Base-by-base conservation (phyloP, 352 stramenopile species). In the Globisporangium uncinulatum region DNA sequence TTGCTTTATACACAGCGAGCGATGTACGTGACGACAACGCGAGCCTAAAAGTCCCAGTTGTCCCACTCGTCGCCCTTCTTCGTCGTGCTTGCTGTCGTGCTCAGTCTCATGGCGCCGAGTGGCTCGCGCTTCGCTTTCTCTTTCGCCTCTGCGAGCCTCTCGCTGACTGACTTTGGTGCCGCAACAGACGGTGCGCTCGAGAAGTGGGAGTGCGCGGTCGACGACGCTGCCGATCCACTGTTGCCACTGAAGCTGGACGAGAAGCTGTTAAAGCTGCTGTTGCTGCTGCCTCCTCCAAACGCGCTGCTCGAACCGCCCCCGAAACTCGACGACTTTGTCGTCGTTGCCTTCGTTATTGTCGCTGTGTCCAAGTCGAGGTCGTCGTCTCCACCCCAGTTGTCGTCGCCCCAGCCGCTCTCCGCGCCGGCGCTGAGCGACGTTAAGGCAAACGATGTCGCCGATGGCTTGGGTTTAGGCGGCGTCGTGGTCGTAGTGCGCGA, bases 51-150 rank as follows among this genome's bases (percentile, higher is more conserved):
- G 60, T 89, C 76, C 82, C 82, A 92, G 56, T 89, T 86, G 57
- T 83, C 73, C 82, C 82, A 92, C 53, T 92, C 76, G 57, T 92
- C 79, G 21, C 71, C 71, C 60, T 69, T 72, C 58, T 86, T 86
- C 37, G 57, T 62, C n/a, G 58, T 17, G 6, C 42, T 52, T 13
- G 43, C 21, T 1, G 58, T 52, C 15, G 74, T 52, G 45, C 64
- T 57, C 17, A 92, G 65, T 57, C 89, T 92, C 74, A 89, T 87
- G 3, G 82, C 75, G 13, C 70, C 66, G 15, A 80, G 45, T 43
- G 54, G 51, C 53, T 83, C 75, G 47, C 71, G 71, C 56, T 89
- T 89, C 1, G 66, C 62, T 54, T 89, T 89, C 1, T 65, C 62
- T 54, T 86, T 91, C 13, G 67, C 53, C 36, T 91, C 79, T 21